Percentiles rank a stretch among this genome's conserved stretches.
phyloP scores from a whole-genome alignment of 768 basidiomycete genomes.

The Calocybe indica region DNA sequence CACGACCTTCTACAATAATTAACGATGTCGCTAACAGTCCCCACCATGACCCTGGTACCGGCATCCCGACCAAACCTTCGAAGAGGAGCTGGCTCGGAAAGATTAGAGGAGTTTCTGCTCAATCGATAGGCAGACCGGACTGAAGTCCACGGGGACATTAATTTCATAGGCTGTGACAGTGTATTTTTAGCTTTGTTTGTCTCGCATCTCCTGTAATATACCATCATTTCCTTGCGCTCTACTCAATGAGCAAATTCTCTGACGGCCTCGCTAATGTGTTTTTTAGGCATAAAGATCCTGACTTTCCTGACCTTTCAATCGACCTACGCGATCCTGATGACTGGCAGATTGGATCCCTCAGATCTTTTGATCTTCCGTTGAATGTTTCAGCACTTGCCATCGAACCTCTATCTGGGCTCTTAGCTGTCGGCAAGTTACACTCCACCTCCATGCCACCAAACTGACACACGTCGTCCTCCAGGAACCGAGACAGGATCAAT shows the following conservation, averaged over 20 bases:
- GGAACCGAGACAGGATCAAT: constrained; percentile 63
- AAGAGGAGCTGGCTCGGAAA: constrained; percentile 72
- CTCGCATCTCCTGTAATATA: not conserved
- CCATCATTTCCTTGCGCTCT: not conserved
- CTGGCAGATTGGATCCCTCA: constrained; percentile 49
- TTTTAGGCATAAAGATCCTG: constrained; percentile 25
- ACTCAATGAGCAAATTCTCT: not conserved
- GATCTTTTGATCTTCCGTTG: constrained; percentile 41
- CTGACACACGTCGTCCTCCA: constrained; percentile 15
- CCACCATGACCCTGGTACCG: constrained; percentile 19
- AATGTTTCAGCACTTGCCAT: constrained; percentile 48
- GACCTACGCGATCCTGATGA: constrained; percentile 50
- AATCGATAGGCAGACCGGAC: not conserved
- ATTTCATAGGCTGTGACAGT: too few species aligned
- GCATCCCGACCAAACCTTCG: constrained; percentile 32
- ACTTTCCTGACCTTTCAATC: constrained; percentile 47
- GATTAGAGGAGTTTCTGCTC: constrained; percentile 45
- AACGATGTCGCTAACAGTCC: constrained; percentile 69
- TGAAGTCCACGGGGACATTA: too few species aligned
- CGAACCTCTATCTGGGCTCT: constrained; percentile 53
- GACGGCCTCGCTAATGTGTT: constrained; percentile 27
- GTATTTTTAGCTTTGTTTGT: too few species aligned
- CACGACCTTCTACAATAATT: constrained; percentile 32
- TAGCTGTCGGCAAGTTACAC: constrained; percentile 48
- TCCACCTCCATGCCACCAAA: constrained; percentile 2